Base-by-base conservation (phyloP, 2,329 filamentous ascomycete genomes). In the Xylariaceae sp. region DNA sequence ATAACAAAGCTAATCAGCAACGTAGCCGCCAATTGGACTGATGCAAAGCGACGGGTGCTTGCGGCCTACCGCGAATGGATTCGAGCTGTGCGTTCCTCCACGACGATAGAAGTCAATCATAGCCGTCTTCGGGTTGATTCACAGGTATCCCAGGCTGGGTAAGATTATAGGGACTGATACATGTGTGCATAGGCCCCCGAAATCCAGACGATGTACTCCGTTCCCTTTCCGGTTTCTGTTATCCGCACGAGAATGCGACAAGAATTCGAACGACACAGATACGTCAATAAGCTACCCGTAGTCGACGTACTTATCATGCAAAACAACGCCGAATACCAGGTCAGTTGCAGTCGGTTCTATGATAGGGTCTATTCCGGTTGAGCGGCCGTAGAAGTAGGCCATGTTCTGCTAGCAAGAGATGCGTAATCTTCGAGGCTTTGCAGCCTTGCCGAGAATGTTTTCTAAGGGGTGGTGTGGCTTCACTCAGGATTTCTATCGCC, bases 201-300 rank as follows among this genome's bases (percentile, higher is more conserved):
- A 66, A 91, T 98, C 62, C 93, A 97, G 68, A 86, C 82, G 48
- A 95, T 97, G 89, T 98, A 98, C 80, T 87, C 86, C 49, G 74
- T 98, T 61, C 88, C 87, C 64, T 80, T 95, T 62, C 89, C 91
- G 39, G 83, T 96, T 39, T 87, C 91, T 31, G 76, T 79, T 50
- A 83, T 98, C 63, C 87, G 93, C 56, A 94, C 91, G 45, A 91
- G 94, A 72, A 86, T 97, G 65, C 81, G 93, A 64, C 87, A 97
- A 71, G 90, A 98, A 65, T 98, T 96, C 64, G 93, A 98, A 76
- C 81, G 89, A 63, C 85, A 97, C 72, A 79, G 93, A 75, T 96
- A 87, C 64, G 89, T 95, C 54, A 87, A 86, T 66, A 89, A 97
- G 72, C 71, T 97, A 41, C 78, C 78, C 38, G 87, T 91, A 22